These are phyloP conservation scores for Didymellaceae sp. DNA, from an alignment of 2,329 filamentous ascomycete species.

Conservation along the genomic window DNA sequence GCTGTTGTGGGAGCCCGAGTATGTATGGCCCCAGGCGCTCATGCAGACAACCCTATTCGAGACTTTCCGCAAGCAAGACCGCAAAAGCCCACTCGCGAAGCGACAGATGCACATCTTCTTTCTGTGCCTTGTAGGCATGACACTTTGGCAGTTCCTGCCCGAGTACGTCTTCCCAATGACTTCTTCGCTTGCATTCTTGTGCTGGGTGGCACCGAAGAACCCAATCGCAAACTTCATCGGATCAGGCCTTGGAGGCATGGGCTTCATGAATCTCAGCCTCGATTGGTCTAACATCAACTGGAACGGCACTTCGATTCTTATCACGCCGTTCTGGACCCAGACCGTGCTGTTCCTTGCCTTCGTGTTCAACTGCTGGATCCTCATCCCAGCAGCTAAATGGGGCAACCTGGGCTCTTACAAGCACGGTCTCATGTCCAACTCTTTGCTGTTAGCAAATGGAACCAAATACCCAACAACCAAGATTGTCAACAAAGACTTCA, in stretches of 20 bases:
- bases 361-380: slow-evolving; percentile 63
- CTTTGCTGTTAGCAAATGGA: slow-evolving; percentile 59
- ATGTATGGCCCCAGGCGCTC: slow-evolving; percentile 59
- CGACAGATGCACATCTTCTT: slow-evolving; percentile 66
- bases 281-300: slow-evolving; percentile 67
- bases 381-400: slow-evolving; percentile 66
- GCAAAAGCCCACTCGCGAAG: slow-evolving; percentile 58
- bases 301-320: slow-evolving; percentile 50
- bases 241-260: slow-evolving; percentile 67
- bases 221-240: slow-evolving; percentile 65
- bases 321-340: slow-evolving; percentile 66
- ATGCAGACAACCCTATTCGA: slow-evolving; percentile 67
- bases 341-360: slow-evolving; percentile 63
- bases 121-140: slow-evolving; percentile 58
- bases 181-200: slow-evolving; percentile 66
- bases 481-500: slow-evolving; percentile 53
- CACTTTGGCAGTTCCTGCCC: slow-evolving; percentile 67
- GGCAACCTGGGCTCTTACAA: slow-evolving; percentile 61
- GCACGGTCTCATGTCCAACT: slow-evolving; percentile 65
- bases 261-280: slow-evolving; percentile 64
- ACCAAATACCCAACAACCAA: slow-evolving; percentile 54
- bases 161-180: slow-evolving; percentile 67
- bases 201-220: slow-evolving; percentile 68
- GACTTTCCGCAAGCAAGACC: slow-evolving; percentile 61
- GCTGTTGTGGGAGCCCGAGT: slow-evolving; percentile 64